A percentile compares a stretch with the other conserved stretches of the same genome.
Evolutionary conservation across 768 basidiomycete species (phyloP).

Genomic region (Porpolomopsis calyptriformis): DNA sequence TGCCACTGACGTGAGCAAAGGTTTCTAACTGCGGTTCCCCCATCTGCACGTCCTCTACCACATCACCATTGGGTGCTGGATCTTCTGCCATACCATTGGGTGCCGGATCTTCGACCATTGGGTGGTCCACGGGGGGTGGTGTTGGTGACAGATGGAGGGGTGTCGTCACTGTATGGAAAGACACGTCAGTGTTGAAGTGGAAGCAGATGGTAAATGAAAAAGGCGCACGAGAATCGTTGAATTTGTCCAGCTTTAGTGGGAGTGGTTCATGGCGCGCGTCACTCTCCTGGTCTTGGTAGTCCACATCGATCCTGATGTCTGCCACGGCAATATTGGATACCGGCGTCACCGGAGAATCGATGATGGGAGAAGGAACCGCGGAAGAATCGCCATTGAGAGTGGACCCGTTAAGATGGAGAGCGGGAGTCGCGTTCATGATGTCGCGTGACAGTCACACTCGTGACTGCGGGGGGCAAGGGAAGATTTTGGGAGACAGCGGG

Average conservation of each 20-base stretch:
- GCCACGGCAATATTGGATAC: conserved; percentile 38
- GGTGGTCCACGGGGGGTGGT: conserved; percentile 43
- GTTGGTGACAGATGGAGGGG: conserved; percentile 30
- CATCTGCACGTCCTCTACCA: conserved; percentile 9
- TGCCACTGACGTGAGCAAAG: conserved; percentile 23
- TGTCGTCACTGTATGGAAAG: conserved; percentile 8
- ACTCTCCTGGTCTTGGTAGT: conserved; percentile 54
- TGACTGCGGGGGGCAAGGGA: conserved; percentile 48
- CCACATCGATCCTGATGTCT: conserved; percentile 54
- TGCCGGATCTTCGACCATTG: conserved; percentile 38
- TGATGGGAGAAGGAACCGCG: conserved; percentile 29
- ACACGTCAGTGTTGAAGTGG: conserved; percentile 15
- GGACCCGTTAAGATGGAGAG: conserved; percentile 24
- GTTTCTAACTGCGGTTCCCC: conserved; percentile 14
- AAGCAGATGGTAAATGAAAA: conserved; percentile 43
- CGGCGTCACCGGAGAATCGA: conserved; percentile 52
- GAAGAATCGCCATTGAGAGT: conserved; percentile 23
- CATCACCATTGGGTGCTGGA: conserved; percentile 7
- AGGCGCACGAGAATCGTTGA: conserved; percentile 31
- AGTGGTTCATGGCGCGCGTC: conserved; percentile 55
- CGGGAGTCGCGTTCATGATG: conserved; percentile 48
- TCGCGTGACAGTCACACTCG: conserved; percentile 67
- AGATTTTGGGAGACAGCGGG: conserved; percentile 69
- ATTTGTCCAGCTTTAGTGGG: conserved; percentile 34
- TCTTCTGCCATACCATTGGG: conserved; percentile 22